These are phyloP conservation scores for Beauveria varroae DNA, from an alignment of 2,329 filamentous ascomycete species.

Conservation along the genomic window DNA sequence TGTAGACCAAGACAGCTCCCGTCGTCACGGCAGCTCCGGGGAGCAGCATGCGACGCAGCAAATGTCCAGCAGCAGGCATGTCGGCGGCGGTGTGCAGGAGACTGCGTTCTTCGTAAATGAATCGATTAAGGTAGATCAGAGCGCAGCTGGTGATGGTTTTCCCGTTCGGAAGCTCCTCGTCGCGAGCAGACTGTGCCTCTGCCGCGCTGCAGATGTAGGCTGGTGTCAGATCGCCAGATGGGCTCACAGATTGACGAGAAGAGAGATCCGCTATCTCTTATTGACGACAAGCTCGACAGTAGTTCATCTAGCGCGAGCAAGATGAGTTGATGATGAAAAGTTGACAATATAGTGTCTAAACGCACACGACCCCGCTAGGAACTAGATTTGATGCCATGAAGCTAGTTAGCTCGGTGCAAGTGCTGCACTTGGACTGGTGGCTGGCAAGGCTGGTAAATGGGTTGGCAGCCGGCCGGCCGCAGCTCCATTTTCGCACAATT, in stretches of 20 bases:
- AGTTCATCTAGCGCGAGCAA: neutral
- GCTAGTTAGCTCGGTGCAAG: neutral
- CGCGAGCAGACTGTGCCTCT: neutral
- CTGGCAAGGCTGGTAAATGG: too few species aligned
- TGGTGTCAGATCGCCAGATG: conserved; percentile 1
- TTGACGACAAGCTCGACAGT: neutral
- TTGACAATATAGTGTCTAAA: neutral
- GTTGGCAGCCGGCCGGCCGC: neutral
- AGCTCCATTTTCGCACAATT: neutral
- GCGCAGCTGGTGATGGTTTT: neutral
- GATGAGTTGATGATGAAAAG: neutral
- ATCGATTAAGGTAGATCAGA: neutral
- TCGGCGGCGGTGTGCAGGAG: neutral
- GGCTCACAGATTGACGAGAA: neutral
- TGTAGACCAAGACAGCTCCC: conserved; percentile 39
- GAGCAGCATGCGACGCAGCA: conserved; percentile 36
- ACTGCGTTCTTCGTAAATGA: neutral
- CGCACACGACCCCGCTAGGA: neutral
- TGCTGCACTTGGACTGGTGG: neutral
- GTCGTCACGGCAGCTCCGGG: conserved; percentile 35
- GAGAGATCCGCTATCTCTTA: neutral
- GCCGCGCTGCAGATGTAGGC: neutral
- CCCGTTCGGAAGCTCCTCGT: neutral
- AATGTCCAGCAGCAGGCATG: neutral
- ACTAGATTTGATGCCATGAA: neutral